phyloP scores from a whole-genome alignment of 2,329 filamentous ascomycete genomes.

The Trichoderma citrinoviride region DNA sequence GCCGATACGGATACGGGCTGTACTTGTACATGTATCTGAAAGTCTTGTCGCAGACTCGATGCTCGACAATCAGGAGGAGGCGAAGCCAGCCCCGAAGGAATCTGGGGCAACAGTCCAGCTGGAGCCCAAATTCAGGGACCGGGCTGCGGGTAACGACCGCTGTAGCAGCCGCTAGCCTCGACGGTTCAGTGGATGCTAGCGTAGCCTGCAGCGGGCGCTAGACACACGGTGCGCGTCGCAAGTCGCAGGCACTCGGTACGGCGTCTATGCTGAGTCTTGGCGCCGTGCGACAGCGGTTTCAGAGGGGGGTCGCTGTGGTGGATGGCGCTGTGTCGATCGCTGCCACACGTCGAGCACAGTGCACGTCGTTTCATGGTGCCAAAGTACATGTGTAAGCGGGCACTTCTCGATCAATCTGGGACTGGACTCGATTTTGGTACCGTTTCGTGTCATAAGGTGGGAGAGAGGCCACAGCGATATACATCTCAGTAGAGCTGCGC shows the following conservation, averaged over 20 bases:
- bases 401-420: too few relatives aligned
- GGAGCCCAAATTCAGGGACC: not conserved
- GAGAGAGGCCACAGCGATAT: not conserved
- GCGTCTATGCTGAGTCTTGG: not conserved
- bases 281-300: not conserved
- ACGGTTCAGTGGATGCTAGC: not conserved
- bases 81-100: constrained; percentile 19
- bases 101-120: constrained; percentile 1
- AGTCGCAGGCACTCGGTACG: not conserved
- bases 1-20: not conserved
- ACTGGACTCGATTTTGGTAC: too few relatives aligned
- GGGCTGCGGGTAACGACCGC: not conserved
- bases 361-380: not conserved
- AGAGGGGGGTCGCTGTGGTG: not conserved
- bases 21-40: not conserved
- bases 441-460: constrained; percentile 1
- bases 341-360: not conserved
- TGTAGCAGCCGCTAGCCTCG: not conserved
- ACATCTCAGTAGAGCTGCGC: too few relatives aligned
- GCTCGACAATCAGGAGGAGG: constrained; percentile 19
- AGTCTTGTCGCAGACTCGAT: not conserved
- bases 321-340: not conserved
- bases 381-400: too few relatives aligned
- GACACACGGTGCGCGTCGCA: constrained; percentile 2
- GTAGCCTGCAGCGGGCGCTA: not conserved